Percentiles rank a stretch among this genome's conserved stretches.
Conservation (phyloP, 345 rosid genomes). For the Eucalyptus camaldulensis region DNA sequence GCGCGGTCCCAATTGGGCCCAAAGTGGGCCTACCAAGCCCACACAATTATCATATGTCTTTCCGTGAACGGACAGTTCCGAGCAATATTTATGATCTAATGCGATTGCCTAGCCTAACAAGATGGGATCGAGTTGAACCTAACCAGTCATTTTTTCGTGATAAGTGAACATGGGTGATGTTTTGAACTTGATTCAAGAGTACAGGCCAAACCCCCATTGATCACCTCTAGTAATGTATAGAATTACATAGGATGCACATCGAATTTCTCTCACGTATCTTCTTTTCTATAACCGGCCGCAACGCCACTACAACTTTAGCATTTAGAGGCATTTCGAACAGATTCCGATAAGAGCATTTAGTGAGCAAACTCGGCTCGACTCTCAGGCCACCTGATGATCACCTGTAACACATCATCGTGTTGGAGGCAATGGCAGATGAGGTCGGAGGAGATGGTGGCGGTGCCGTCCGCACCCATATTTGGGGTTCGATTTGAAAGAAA, state of each 20-base stretch:
- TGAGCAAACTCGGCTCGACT: background rate
- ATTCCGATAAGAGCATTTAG: background rate
- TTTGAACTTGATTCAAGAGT: background rate
- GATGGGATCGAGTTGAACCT: background rate
- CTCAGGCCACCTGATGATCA: background rate
- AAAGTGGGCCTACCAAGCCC: background rate
- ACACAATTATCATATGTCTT: background rate
- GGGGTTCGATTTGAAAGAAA: background rate
- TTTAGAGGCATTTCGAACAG: background rate
- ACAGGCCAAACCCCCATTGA: accelerated
- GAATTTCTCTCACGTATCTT: background rate
- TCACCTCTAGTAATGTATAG: background rate
- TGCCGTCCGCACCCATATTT: background rate
- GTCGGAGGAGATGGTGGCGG: background rate
- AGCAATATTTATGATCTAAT: background rate
- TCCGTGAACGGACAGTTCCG: accelerated
- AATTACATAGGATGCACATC: background rate
- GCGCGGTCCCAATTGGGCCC: accelerated
- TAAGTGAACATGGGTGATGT: background rate
- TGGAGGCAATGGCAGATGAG: background rate
- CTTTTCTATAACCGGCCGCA: background rate
- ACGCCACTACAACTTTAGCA: background rate
- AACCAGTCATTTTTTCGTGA: background rate
- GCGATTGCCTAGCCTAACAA: background rate
- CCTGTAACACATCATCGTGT: background rate